Percentiles rank a stretch among this genome's conserved stretches.
phyloP scores from a whole-genome alignment of 2,329 filamentous ascomycete genomes.

The Rutstroemia sp. region DNA sequence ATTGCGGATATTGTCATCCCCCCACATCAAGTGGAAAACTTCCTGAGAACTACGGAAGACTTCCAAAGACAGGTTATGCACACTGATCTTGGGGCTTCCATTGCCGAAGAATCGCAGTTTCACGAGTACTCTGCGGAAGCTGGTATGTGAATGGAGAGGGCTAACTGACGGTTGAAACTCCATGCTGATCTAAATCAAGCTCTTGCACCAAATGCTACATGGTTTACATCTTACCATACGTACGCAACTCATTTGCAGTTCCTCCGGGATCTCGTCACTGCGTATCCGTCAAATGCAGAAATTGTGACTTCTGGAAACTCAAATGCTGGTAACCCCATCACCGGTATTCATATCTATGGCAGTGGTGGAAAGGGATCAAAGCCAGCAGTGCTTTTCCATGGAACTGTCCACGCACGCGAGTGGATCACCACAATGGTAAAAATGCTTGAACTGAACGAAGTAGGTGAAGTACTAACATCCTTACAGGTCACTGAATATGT shows the following conservation, averaged over 20 bases:
- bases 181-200: conserved; percentile 14
- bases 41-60: conserved; percentile 30
- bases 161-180: neutral
- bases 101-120: conserved; percentile 31
- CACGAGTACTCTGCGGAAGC: neutral
- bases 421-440: conserved; percentile 46
- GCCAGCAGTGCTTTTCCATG: conserved; percentile 48
- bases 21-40: conserved; percentile 31
- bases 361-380: conserved; percentile 35
- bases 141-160: conserved; percentile 5
- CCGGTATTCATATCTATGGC: conserved; percentile 47
- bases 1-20: conserved; percentile 37
- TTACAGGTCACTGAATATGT: conserved; percentile 41
- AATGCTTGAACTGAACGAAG: neutral
- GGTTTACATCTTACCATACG: conserved; percentile 47
- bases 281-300: conserved; percentile 39
- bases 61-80: conserved; percentile 34
- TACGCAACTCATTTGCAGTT: conserved; percentile 45
- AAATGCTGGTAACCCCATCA: conserved; percentile 36
- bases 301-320: conserved; percentile 43
- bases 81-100: conserved; percentile 36
- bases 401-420: conserved; percentile 52
- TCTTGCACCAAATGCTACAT: conserved; percentile 31
- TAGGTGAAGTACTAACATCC: neutral
- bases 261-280: conserved; percentile 38